phyloP scores from a whole-genome alignment of 2,329 filamentous ascomycete genomes.

The Chaetomiaceae sp. region DNA sequence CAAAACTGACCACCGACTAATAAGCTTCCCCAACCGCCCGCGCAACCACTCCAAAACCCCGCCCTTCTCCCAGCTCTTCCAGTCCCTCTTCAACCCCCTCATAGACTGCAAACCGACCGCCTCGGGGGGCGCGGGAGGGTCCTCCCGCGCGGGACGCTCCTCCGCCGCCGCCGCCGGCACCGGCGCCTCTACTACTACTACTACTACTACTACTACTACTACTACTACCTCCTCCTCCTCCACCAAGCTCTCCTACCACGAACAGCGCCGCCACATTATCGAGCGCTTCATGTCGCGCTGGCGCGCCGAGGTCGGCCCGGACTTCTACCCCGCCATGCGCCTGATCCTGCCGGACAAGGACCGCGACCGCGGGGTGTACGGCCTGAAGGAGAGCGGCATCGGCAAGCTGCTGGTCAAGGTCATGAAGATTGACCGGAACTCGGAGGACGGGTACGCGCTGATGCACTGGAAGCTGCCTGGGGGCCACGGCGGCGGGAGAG shows the following conservation, averaged over 20 bases:
- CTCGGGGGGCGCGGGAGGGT: constrained; percentile 36
- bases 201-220: no score
- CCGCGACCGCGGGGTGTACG: constrained; percentile 85
- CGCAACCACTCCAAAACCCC: constrained; percentile 48
- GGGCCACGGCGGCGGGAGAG: constrained; percentile 39
- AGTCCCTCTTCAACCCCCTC: constrained; percentile 74
- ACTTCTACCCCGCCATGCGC: constrained; percentile 89
- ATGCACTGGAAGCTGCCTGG: constrained; percentile 91
- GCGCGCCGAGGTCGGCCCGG: constrained; percentile 82
- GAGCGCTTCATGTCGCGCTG: constrained; percentile 81
- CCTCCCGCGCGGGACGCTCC: not conserved
- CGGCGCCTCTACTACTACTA: no score
- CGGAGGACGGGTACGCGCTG: constrained; percentile 80
- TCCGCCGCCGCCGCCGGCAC: constrained; percentile 35
- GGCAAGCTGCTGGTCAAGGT: constrained; percentile 87
- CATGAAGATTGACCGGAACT: constrained; percentile 86
- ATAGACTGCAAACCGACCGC: constrained; percentile 75
- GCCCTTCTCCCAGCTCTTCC: constrained; percentile 75
- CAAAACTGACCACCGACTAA: not conserved
- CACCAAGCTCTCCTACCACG: constrained; percentile 50
- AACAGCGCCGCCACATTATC: constrained; percentile 76
- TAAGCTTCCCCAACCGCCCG: not conserved
- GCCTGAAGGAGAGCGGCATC: constrained; percentile 87
- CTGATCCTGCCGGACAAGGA: constrained; percentile 92
- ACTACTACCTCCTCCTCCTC: no score